These are phyloP conservation scores for Coemansia sp. DNA, from an alignment of 192 early-diverging fungal species.

Conservation along the genomic window DNA sequence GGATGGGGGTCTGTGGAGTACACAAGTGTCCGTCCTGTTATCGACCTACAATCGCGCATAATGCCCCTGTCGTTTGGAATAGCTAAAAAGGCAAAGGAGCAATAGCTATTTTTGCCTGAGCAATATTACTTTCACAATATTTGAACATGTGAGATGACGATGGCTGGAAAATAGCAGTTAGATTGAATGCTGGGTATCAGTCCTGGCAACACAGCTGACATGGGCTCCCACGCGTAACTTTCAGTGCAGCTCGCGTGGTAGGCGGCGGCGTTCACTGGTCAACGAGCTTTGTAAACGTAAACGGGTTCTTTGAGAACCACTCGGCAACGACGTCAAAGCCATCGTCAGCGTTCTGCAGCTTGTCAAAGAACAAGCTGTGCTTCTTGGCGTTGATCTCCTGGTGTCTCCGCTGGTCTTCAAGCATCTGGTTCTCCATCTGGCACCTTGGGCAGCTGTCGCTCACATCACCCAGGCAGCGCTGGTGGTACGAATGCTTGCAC, in stretches of 20 bases:
- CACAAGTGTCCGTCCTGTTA: conserved; percentile 32
- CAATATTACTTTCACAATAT: neutral
- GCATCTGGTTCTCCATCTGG: conserved; percentile 78
- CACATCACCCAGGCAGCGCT: conserved; percentile 69
- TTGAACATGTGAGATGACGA: too few species aligned
- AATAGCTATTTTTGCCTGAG: neutral
- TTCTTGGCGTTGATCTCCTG: conserved; percentile 78
- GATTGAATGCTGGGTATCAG: too few species aligned
- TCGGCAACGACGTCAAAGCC: conserved; percentile 87
- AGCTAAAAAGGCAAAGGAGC: conserved; percentile 28
- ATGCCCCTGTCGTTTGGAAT: conserved; percentile 52
- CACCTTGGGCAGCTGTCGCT: conserved; percentile 73
- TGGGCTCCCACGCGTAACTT: too few species aligned
- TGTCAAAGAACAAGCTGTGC: conserved; percentile 81
- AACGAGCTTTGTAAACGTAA: conserved; percentile 52
- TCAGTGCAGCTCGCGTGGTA: too few species aligned
- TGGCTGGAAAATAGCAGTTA: too few species aligned
- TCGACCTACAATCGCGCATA: conserved; percentile 38
- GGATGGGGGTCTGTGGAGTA: conserved; percentile 45
- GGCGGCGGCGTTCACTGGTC: conserved; percentile 30
- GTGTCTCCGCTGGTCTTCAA: conserved; percentile 74
- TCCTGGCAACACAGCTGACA: neutral
- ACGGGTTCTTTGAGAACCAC: conserved; percentile 89
- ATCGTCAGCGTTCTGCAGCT: conserved; percentile 75
- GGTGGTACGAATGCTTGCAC: conserved; percentile 95